These are phyloP conservation scores for Hypholoma sublateritium DNA, from an alignment of 768 basidiomycete species.

Conservation along the genomic window DNA sequence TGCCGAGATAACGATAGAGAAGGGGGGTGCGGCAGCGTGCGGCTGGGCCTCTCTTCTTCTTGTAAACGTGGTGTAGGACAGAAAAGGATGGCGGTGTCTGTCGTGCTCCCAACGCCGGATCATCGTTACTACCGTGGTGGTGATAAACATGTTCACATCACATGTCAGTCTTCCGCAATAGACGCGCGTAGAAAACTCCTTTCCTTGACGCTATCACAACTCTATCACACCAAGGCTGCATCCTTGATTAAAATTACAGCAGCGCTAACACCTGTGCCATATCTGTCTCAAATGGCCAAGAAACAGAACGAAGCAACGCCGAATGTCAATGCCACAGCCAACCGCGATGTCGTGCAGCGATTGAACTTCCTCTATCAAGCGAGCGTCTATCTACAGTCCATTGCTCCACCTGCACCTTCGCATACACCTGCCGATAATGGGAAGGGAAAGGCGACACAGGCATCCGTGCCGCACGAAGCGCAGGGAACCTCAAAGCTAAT, in stretches of 20 bases:
- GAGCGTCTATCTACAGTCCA: slow-evolving; percentile 56
- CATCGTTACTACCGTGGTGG: too few relatives aligned
- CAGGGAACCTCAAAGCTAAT: not conserved
- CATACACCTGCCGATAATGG: too few relatives aligned
- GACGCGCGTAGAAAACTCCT: too few relatives aligned
- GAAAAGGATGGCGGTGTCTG: not conserved
- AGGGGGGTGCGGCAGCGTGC: not conserved
- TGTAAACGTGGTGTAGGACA: not conserved
- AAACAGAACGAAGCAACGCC: slow-evolving; percentile 59
- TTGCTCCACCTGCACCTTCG: slow-evolving; percentile 16
- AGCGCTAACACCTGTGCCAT: not conserved
- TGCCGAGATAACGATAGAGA: slow-evolving; percentile 7
- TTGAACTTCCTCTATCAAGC: slow-evolving; percentile 88
- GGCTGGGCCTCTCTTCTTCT: not conserved
- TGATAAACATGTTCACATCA: too few relatives aligned
- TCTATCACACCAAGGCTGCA: too few relatives aligned
- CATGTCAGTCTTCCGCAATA: too few relatives aligned
- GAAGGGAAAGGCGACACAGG: not conserved
- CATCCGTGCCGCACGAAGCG: not conserved
- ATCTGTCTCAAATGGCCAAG: slow-evolving; percentile 79
- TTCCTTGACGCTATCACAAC: too few relatives aligned
- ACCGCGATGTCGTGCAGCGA: slow-evolving; percentile 78
- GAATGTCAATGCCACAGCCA: slow-evolving; percentile 55
- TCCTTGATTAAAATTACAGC: too few relatives aligned
- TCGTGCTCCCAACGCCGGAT: too few relatives aligned